Base-by-base conservation (phyloP, 441 rosid genomes). In the Cnidoscolus chayamansa region DNA sequence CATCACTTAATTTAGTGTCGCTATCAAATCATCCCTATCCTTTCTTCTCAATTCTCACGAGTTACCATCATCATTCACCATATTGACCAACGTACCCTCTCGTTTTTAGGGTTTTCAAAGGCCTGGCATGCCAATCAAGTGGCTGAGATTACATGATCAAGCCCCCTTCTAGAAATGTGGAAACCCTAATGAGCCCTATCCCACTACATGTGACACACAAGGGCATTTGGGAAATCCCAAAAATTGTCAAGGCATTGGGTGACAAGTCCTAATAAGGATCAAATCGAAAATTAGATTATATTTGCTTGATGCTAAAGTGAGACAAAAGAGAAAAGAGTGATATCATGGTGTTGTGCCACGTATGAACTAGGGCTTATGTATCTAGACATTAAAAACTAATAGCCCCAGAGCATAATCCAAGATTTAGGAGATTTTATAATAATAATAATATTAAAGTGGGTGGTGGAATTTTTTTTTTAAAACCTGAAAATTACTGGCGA, bases 171-270 rank as follows among this genome's bases (percentile, higher is more conserved):
- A 48, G 10, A 31, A 51, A 30, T 13, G 45, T 61, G 59, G 13
- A 19, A 65, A 0, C n/a, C 2, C 0, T 5, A 10, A 12, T 40
- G 45, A 31, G 51, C 25, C 11, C 12, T 20, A 1, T 40, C 7
- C 43, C 43, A 37, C 43, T 40, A 51, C 61, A 67, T 13, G 40
- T 3, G 59, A 78, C 8, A 54, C 51, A 53, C 45, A 40, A 72
- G 73, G 78, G 76, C 72, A 76, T n/a, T 47, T 48, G 73, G 72
- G 75, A 71, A 72, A 69, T 63, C 19, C 9, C 12, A 78, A 65
- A 69, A 67, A 58, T 60, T 83, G 89, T 84, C 81, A 72, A 71
- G 85, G 74, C 76, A 80, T 79, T 63, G 84, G 89, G 90, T 81
- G 80, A 80, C 89, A 86, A 75, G 86, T 76, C 77, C 60, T 66